Percentiles rank a stretch among this genome's conserved stretches.
Evolutionary conservation across 2,329 filamentous ascomycete genomes (phyloP).

Genomic region (Alternaria sp.): DNA sequence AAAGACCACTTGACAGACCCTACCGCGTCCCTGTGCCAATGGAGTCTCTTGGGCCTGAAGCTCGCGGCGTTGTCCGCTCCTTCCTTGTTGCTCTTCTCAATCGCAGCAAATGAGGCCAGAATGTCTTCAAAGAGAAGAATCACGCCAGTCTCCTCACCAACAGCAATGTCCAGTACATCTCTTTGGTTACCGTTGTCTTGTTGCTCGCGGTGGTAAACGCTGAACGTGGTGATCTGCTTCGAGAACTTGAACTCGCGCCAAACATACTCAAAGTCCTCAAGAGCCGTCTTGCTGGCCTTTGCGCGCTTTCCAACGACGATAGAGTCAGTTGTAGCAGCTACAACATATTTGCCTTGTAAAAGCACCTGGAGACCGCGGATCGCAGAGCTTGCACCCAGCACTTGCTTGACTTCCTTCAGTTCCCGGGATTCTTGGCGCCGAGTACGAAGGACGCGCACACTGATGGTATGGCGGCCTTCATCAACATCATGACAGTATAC

Average conservation of each 20-base stretch:
- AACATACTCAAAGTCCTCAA: constrained; percentile 53
- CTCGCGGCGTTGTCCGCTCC: constrained; percentile 42
- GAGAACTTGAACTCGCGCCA: constrained; percentile 64
- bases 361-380: constrained; percentile 53
- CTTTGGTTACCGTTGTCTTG: constrained; percentile 53
- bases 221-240: constrained; percentile 61
- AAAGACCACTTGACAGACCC: constrained; percentile 87
- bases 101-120: constrained; percentile 60
- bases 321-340: constrained; percentile 60
- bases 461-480: constrained; percentile 43
- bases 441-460: constrained; percentile 42
- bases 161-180: constrained; percentile 71
- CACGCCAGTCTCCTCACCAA: constrained; percentile 77
- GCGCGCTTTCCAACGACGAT: constrained; percentile 66
- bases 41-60: constrained; percentile 69
- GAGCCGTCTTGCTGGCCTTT: constrained; percentile 38
- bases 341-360: constrained; percentile 64
- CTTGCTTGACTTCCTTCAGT: constrained; percentile 38
- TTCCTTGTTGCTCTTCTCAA: constrained; percentile 43
- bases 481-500: not conserved
- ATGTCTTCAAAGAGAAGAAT: constrained; percentile 85
- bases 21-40: constrained; percentile 90
- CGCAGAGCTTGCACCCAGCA: constrained; percentile 47
- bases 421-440: constrained; percentile 30
- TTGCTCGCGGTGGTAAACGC: constrained; percentile 56